Evolutionary conservation across 2,329 filamentous ascomycete genomes (phyloP), one percentile per base, ranked within the genome.

Genomic region (Aspergillus sp.): DNA sequence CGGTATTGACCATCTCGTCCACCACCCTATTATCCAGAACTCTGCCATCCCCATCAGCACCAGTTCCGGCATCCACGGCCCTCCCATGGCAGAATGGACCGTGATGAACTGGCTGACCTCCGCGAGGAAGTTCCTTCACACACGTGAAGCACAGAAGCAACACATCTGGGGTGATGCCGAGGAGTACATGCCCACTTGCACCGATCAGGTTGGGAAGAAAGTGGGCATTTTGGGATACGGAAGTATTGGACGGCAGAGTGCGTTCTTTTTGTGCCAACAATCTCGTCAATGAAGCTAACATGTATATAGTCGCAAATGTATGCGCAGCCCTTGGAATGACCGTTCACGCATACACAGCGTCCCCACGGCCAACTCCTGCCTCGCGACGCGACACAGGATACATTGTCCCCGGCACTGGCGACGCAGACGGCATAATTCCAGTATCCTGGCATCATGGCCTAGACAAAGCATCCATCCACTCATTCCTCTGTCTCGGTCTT

Each of bases 281-380:
- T 22, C 20, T 22, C 20, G 20, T 22, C 20, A 22, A 22, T 5
- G 20, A 5, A 22, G 20, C 15, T 25, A 27, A 43, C 20, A 17
- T 38, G 3, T 9, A 17, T 25, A 25, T 33, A 77, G 77, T 78
- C 37, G 79, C 73, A 30, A 72, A 73, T 22, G 75, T 88, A 3
- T 79, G 79, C 9, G 74, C 74, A 12, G 83, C 84, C 2, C 66
- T 88, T 57, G 87, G 86, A 15, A 84, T 88, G 77, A 74, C 81
- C 23, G 79, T 91, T 0, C 74, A 89, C 60, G 87, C 86, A 1
- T 90, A 86, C 70, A 91, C 86, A 0, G 82, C 86, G 0, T 80
- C 80, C 22, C 79, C 84, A 1, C 82, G 84, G n/a, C 64, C 72
- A 7, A 88, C 85, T 0, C 77, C 82, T 0, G 82, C 83, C 47